phyloP scores from a whole-genome alignment of 75 land plant species.

The Pinus tabuliformis region DNA sequence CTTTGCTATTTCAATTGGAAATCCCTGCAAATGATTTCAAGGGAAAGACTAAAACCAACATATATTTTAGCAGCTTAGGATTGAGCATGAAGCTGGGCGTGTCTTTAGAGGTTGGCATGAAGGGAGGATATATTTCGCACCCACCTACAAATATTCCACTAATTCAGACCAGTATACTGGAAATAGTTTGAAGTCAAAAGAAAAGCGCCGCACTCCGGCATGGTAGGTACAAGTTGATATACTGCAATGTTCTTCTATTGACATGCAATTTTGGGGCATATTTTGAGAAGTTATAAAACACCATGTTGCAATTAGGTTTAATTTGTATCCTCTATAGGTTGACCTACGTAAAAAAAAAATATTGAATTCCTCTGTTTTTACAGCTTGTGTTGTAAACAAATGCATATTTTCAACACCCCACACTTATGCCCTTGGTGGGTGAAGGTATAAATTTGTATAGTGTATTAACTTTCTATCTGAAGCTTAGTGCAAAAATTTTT shows the following conservation, averaged over 20 bases:
- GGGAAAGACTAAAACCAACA: background rate
- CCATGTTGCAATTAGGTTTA: background rate
- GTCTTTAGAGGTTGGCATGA: constrained; percentile 89
- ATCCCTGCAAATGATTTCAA: background rate
- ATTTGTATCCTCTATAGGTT: background rate
- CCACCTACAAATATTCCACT: constrained; percentile 76
- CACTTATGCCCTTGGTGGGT: too few relatives aligned
- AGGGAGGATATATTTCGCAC: constrained; percentile 75
- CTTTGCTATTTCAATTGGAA: background rate
- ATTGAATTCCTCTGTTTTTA: background rate
- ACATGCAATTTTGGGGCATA: background rate
- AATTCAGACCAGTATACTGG: constrained; percentile 78
- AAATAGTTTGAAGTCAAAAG: constrained; percentile 57
- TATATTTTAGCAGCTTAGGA: constrained; percentile 54
- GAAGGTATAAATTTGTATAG: background rate
- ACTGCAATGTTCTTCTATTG: background rate
- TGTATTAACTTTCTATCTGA: background rate
- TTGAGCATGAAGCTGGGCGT: constrained; percentile 67
- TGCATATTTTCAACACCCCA: too few relatives aligned
- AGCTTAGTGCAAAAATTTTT: background rate
- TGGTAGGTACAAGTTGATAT: constrained; percentile 40
- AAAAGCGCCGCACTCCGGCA: constrained; percentile 82
- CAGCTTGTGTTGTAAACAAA: too few relatives aligned
- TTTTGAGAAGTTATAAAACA: background rate
- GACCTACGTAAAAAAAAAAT: background rate